Evolutionary conservation across 2,329 filamentous ascomycete species (phyloP).

Genomic region (Fusarium tupiense): DNA sequence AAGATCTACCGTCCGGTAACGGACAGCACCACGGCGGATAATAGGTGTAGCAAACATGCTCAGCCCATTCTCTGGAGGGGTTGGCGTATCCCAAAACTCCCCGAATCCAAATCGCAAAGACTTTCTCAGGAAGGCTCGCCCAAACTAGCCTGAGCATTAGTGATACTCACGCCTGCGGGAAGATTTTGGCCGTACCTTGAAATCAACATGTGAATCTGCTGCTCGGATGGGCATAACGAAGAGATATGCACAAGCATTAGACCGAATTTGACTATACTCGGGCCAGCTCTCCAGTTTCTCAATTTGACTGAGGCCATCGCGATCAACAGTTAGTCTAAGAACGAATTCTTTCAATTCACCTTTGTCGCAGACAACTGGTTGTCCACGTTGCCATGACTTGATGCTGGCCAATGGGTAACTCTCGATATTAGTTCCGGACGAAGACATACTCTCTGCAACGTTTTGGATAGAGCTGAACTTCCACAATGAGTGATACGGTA

Average conservation of each 20-base stretch:
- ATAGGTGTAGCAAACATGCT: background rate
- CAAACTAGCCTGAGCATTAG: background rate
- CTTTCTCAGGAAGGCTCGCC: background rate
- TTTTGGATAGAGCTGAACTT: background rate
- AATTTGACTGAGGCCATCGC: background rate
- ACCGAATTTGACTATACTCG: background rate
- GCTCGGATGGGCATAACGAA: fast-evolving
- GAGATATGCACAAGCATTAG: background rate
- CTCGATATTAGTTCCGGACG: background rate
- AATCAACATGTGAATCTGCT: background rate
- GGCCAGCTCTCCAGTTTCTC: background rate
- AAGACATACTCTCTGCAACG: background rate
- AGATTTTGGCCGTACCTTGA: background rate
- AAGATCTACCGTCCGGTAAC: background rate
- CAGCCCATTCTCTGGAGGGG: background rate
- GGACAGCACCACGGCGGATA: fast-evolving
- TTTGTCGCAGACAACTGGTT: background rate
- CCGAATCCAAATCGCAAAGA: background rate
- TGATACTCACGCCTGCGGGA: background rate
- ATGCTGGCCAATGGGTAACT: background rate
- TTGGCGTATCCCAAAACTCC: background rate
- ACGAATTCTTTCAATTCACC: background rate
- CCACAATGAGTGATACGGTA: background rate
- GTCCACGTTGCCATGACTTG: background rate
- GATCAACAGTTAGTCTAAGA: background rate